Evolutionary conservation across 1,139 yeast species (phyloP), one percentile per base, ranked within the genome.

Genomic region (Geotrichum macrosporum): DNA sequence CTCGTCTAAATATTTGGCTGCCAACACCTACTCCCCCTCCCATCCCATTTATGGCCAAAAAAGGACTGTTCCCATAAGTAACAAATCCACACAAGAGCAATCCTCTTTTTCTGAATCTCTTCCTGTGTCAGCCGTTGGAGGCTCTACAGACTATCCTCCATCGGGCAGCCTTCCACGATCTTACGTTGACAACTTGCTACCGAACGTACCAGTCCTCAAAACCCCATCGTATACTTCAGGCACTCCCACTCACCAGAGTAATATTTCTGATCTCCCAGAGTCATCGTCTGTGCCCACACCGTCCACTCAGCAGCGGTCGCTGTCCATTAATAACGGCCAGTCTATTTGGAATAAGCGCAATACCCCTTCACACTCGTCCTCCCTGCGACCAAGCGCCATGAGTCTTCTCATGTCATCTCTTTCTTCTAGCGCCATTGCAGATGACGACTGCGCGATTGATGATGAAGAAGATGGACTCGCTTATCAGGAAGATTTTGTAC

Each of bases 401-500:
- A 36, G 45, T 12, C 29, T 48, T 33, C 26, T 47, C 5, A 44
- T 44, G 35, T 19, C 32, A 19, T 41, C 53, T 9, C 30, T 50
- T 29, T 35, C 51, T 15, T 22, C 40, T n/a, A 31, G 31, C 10
- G 22, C 35, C 6, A 27, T 22, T 31, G n/a, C n/a, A n/a, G 59
- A 60, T 39, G 57, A 65, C 38, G 73, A 66, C 27, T 70, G 70
- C 37, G 77, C 76, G 0, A 63, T 72, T 9, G 59, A 57, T 9
- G 78, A 72, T 47, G 77, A 70, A 33, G 58, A 65, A 13, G 61
- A 52, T 13, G 60, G 62, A 10, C 58, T 58, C 20, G 60, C 58
- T 34, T 75, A 71, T 57, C 82, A 75, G 51, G 88, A 84, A 54
- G 94, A 84, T 59, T 82, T 77, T 57, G 85, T 86, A 2, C 95